phyloP scores from a whole-genome alignment of 305 asterid genomes.

The Caryopteris hybrid region DNA sequence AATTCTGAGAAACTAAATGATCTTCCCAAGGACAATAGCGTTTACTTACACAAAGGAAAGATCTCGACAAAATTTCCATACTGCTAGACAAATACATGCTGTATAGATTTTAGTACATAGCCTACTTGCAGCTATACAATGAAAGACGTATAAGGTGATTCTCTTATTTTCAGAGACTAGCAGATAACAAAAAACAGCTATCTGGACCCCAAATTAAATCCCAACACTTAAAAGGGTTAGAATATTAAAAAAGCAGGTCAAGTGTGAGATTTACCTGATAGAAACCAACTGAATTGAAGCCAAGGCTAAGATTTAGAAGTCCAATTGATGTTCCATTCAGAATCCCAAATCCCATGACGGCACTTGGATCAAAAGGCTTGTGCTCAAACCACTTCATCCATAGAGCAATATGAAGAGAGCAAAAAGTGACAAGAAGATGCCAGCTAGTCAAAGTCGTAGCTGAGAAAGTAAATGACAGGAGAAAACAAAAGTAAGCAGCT shows the following conservation, averaged over 20 bases:
- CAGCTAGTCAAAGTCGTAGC: conserved; percentile 90
- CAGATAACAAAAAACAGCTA: neutral
- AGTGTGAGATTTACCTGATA: conserved; percentile 53
- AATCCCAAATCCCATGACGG: conserved; percentile 80
- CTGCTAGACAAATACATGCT: neutral
- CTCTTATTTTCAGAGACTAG: conserved; percentile 4
- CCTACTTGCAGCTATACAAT: neutral
- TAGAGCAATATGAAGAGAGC: conserved; percentile 76
- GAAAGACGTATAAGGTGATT: conserved; percentile 4
- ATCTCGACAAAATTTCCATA: neutral
- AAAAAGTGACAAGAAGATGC: conserved; percentile 89
- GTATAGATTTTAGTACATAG: neutral
- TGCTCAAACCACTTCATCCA: conserved; percentile 77
- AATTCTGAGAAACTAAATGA: neutral
- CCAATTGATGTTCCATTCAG: conserved; percentile 84
- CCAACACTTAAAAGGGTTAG: neutral
- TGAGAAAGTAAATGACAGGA: conserved; percentile 36
- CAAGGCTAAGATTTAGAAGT: conserved; percentile 77
- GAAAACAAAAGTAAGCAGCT: conserved; percentile 20
- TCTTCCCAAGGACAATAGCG: conserved; percentile 1
- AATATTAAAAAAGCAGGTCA: neutral
- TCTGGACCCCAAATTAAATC: conserved; percentile 1
- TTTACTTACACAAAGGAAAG: neutral
- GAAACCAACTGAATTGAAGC: conserved; percentile 87
- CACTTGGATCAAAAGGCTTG: conserved; percentile 82